Evolutionary conservation across 371 early-diverging fungal species (phyloP), one percentile per base, ranked within the genome.

Genomic region (Mortierella sp.): DNA sequence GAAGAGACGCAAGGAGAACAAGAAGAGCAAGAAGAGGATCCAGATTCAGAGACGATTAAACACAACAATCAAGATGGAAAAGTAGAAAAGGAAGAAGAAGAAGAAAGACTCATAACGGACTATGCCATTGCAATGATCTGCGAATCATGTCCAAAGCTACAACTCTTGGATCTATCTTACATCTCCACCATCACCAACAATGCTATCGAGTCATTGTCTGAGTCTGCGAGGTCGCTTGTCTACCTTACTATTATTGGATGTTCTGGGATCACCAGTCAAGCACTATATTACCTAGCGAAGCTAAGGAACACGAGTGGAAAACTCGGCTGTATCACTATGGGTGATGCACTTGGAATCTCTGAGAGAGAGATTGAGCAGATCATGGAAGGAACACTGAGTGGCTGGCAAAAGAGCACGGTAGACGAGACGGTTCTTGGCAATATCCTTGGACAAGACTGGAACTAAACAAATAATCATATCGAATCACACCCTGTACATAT

Each of bases 201-300:
- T 8, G 55, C 81, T 15, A 83, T 83, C 53, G 76, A 83, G 59
- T 63, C 81, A 8, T 63, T 83, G n/a, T 68, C 83, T 0, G 56
- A 76, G 34, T 35, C 67, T 34, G 76, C 81, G n/a, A 45, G 35
- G 8, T 70, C 76, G 1, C 63, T 83, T 1, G 76, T 83, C 56
- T 83, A 81, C 49, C 66, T 83, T 28, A 80, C 83, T 12, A 83
- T 83, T 34, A 83, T 83, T 34, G 83, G 83, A 0, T 83, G 83
- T 51, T 56, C 81, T 19, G 69, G 72, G 4, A 76, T 83, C 42
- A 83, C 83, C 4, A 72, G 68, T 13, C 64, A 63, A 51, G 64
- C 83, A 2, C 54, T 83, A n/a, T 35, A 35, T 12, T 61, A 65
- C 23, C 43, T 83, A 13, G 83, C 83, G 9, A 60, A 42, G 17